phyloP scores from a whole-genome alignment of 805 yeast species.

The Limtongia smithiae region DNA sequence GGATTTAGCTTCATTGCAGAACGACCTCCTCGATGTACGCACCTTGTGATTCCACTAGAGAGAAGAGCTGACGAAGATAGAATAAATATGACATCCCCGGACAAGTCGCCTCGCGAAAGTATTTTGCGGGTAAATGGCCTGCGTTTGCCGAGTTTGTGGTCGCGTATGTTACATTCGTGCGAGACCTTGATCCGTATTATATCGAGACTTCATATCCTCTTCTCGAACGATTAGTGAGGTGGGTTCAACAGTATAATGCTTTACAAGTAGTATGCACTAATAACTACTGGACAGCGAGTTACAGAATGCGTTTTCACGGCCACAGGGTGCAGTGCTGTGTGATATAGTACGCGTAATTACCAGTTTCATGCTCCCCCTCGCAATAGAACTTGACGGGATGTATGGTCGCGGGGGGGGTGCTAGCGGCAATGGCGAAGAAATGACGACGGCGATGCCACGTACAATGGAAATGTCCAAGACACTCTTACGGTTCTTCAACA shows the following conservation, averaged over 20 bases:
- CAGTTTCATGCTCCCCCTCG: conserved; percentile 8
- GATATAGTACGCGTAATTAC: conserved; percentile 10
- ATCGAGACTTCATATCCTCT: conserved; percentile 50
- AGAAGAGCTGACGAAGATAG: conserved; percentile 6
- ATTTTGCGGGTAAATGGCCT: conserved; percentile 40
- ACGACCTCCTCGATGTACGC: conserved; percentile 31
- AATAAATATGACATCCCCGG: conserved; percentile 27
- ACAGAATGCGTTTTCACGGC: conserved; percentile 39
- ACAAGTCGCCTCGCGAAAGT: conserved; percentile 33
- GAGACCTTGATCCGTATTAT: conserved; percentile 54
- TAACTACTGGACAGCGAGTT: conserved; percentile 34
- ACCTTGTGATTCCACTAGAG: not conserved
- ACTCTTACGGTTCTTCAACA: conserved; percentile 56
- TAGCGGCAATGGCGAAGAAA: conserved; percentile 26
- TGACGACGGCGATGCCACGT: conserved; percentile 38
- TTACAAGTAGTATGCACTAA: not conserved
- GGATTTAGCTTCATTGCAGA: conserved; percentile 40
- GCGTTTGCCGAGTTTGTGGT: conserved; percentile 47
- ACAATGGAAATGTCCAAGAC: conserved; percentile 50
- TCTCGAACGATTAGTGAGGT: conserved; percentile 45
- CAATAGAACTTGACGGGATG: conserved; percentile 19
- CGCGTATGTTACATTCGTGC: conserved; percentile 47
- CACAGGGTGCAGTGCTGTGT: conserved; percentile 33
- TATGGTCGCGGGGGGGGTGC: conserved; percentile 20
- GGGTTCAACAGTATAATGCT: not conserved